A percentile compares a stretch with the other conserved stretches of the same genome.
phyloP scores from a whole-genome alignment of 2,329 filamentous ascomycete species.

The Pyrenochaeta sp. region DNA sequence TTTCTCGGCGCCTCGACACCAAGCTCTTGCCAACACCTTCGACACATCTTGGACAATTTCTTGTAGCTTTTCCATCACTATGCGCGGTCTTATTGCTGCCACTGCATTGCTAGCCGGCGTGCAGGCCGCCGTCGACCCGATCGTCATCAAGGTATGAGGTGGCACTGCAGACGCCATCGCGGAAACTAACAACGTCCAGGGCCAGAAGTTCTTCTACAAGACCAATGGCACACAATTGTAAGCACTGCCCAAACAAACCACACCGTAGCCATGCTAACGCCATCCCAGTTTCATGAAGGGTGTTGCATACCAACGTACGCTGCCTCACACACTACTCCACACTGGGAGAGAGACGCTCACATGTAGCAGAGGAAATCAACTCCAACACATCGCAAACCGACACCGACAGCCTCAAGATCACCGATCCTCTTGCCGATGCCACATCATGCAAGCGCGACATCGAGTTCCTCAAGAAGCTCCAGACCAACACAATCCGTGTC shows the following conservation, averaged over 20 bases:
- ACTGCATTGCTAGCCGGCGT: constrained; percentile 62
- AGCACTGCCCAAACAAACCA: constrained; percentile 5
- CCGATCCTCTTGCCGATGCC: constrained; percentile 81
- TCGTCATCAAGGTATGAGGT: constrained; percentile 71
- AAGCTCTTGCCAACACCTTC: constrained; percentile 36
- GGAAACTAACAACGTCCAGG: constrained; percentile 54
- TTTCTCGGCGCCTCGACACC: constrained; percentile 32
- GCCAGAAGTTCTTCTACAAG: constrained; percentile 89
- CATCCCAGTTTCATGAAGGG: constrained; percentile 79
- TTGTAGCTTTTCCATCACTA: constrained; percentile 50
- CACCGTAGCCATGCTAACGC: constrained; percentile 23
- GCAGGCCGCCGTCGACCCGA: constrained; percentile 67
- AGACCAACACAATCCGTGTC: constrained; percentile 88
- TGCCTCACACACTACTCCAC: not conserved
- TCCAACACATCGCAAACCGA: constrained; percentile 63
- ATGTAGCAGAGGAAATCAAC: constrained; percentile 64
- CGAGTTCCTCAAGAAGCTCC: constrained; percentile 77
- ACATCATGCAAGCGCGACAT: constrained; percentile 83
- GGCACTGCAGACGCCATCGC: constrained; percentile 6
- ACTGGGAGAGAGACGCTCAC: constrained; percentile 12
- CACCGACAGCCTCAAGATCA: constrained; percentile 64
- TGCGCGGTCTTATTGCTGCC: constrained; percentile 63
- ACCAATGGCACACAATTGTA: constrained; percentile 77
- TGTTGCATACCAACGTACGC: constrained; percentile 83
- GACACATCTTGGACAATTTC: constrained; percentile 34